Percentiles rank a stretch among this genome's conserved stretches.
These are phyloP conservation scores for Fusarium bulbicola DNA, from an alignment of 2,329 filamentous ascomycete species.

Conservation along the genomic window DNA sequence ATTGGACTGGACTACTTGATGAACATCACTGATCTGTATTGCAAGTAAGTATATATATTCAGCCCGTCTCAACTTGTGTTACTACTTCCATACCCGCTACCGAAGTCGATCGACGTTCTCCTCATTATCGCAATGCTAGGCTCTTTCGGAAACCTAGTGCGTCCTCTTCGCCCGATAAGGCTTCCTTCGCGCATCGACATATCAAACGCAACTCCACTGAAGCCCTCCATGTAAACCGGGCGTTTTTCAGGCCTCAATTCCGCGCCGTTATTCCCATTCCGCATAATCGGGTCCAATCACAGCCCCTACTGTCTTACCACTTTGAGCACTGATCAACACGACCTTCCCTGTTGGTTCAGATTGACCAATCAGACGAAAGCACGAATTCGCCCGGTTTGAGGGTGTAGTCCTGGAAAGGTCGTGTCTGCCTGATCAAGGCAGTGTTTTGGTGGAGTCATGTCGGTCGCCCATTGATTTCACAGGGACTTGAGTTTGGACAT, in stretches of 20 bases:
- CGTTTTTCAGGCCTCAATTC: not conserved
- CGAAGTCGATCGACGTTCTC: not conserved
- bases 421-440: slow-evolving; percentile 13
- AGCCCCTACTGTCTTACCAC: not conserved
- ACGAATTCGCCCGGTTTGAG: not conserved
- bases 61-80: not conserved
- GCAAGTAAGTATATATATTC: slow-evolving; percentile 5
- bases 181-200: not conserved
- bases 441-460: not conserved
- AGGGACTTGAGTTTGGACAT: fast-evolving
- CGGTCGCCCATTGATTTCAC: not conserved
- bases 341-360: not conserved
- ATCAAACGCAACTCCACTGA: not conserved
- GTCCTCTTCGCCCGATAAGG: not conserved
- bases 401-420: slow-evolving; percentile 1
- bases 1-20: not conserved
- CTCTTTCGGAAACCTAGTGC: not conserved
- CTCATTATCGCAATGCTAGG: not conserved
- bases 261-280: not conserved
- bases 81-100: not conserved
- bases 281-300: not conserved
- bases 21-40: not conserved
- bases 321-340: not conserved
- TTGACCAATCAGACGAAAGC: not conserved
- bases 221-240: not conserved